Base-by-base conservation (phyloP, 176 grass and related monocot genomes). In the Rhynchospora pubera region DNA sequence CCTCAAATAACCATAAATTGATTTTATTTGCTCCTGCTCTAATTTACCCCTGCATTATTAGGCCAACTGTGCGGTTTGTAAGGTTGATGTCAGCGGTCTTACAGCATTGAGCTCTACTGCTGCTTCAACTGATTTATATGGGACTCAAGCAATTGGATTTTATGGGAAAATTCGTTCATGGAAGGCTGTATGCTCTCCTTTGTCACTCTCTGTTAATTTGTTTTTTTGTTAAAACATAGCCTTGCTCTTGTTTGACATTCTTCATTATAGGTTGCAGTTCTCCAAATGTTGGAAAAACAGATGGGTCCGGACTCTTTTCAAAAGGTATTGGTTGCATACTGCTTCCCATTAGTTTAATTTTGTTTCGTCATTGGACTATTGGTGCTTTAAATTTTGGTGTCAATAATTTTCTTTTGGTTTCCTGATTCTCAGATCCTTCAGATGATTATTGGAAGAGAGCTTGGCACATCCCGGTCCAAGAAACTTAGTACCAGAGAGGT, bases 251-350 rank as follows among this genome's bases (percentile, higher is more conserved):
- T 82, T 77, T 88, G 58, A 62, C 34, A 71, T 46, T 80, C 78
- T 69, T 85, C 55, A 70, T 73, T 85, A 85, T 86, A 98, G 96
- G 87, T 94, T 45, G 85, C 96, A 70, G 89, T 98, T 83, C 89
- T 98, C 85, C 92, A 98, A 91, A 98, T 94, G 93, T 82, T 98
- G 85, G 96, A 98, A 88, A 98, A 98, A 79, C 96, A 98, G 66
- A 98, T 98, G 92, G 96, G 96, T 0, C 96, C 96, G 70, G 92
- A 98, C 66, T 88, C 89, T 76, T 98, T 98, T 62, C 84, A 85
- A 16, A 98, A 98, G 92, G 96, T 94, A 57, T 52, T 75, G 46
- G 22, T 61, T 60, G 22, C 48, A 11, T 47, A 61, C 83, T 71
- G 67, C 52, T 65, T 79, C 24, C 86, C 15, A 62, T 72, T 82